Evolutionary conservation across 2,329 filamentous ascomycete species (phyloP).

Genomic region (Colletotrichum caudatum): DNA sequence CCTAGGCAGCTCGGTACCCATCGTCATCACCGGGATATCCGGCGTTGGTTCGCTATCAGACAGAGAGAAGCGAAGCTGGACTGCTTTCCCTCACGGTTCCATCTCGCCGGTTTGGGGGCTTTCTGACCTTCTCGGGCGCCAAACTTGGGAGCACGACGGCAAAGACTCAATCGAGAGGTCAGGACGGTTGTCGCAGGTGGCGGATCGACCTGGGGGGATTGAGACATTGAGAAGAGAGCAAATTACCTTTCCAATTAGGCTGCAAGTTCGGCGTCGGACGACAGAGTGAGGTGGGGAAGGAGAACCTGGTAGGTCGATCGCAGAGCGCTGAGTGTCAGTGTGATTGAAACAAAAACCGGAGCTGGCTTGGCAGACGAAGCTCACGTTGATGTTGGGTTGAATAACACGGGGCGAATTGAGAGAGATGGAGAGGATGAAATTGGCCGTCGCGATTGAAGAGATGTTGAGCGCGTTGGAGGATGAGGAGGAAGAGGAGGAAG

Average conservation of each 20-base stretch:
- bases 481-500: background rate
- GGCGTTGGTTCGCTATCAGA: conserved; percentile 18
- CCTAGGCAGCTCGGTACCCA: conserved; percentile 18
- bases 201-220: background rate
- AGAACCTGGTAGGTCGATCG: conserved; percentile 10
- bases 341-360: conserved; percentile 28
- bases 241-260: conserved; percentile 31
- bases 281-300: conserved; percentile 27
- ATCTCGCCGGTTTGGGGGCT: background rate
- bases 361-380: background rate
- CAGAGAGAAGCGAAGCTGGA: conserved; percentile 1
- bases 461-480: conserved; percentile 26
- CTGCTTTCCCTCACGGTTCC: background rate
- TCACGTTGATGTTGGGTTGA: conserved; percentile 7
- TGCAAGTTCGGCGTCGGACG: conserved; percentile 12
- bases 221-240: background rate
- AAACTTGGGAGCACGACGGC: background rate
- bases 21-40: conserved; percentile 38
- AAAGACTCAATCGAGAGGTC: background rate
- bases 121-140: background rate
- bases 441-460: conserved; percentile 18
- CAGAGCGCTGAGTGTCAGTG: conserved; percentile 33
- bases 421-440: conserved; percentile 1
- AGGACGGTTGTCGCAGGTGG: background rate
- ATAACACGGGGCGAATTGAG: conserved; percentile 19